Base-by-base conservation (phyloP, 2,329 filamentous ascomycete species). In the Paracoccidioides lutzii region DNA sequence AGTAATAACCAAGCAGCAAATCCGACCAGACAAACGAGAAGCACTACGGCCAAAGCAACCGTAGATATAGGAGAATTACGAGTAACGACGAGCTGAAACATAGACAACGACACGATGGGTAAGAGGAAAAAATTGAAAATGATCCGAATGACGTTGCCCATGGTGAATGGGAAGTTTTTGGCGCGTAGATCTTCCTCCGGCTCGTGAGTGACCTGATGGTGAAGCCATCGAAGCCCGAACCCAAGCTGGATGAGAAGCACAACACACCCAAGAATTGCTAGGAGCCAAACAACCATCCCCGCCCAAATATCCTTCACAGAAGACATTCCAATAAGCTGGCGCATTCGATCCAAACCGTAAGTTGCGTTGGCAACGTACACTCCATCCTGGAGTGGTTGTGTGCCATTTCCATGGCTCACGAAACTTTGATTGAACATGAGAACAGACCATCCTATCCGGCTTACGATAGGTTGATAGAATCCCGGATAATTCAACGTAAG, bases 391-490 rank as follows among this genome's bases (percentile, higher is more conserved):
- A 95, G 69, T 59, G 81, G 85, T 59, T 83, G 76, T 59, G 80
- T 84, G 5, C 85, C 81, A 35, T 79, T 74, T 10, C 80, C 81
- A 40, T 84, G 75, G 64, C 82, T 85, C 58, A 94, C 84, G 63
- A 95, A 87, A 70, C 86, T 95, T 61, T 93, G 77, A 67, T 96
- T 95, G 76, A 97, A 97, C 78, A 97, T 86, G 58, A 98, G 80
- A 4, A 83, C 74, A 0, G 91, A 93, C 93, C 93, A 98, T 42
- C 86, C 83, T 12, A 81, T 85, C 68, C 91, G 88, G 69, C 90
- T 95, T 56, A 91, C 81, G 6, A 89, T 86, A 4, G 93, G 93
- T 67, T 95, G 91, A 68, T 90, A 98, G 67, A 87, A 98, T 9
- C 93, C 93, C 0, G 93, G 93, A 65, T 97, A 98, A 62, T 85